Evolutionary conservation across 202 grass and related monocot genomes (phyloP).

Genomic region (Setaria viridis): DNA sequence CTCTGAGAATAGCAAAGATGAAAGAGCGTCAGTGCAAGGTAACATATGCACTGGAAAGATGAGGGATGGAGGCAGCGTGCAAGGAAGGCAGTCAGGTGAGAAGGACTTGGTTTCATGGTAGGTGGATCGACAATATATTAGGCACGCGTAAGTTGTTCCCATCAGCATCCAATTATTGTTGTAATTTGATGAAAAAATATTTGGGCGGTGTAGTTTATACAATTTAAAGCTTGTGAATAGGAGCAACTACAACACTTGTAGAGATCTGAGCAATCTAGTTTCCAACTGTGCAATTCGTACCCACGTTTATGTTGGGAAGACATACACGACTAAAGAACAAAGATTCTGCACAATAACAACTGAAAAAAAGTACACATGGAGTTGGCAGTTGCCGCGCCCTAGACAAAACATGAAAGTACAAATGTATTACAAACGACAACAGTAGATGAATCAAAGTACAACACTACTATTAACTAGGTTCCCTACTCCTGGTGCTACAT

Average conservation of each 20-base stretch:
- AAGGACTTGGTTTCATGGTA: not conserved
- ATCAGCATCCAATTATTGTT: not conserved
- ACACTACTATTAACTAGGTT: not conserved
- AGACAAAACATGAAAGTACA: not conserved
- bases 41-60: not conserved
- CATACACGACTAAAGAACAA: slow-evolving; percentile 6
- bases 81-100: not conserved
- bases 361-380: not conserved
- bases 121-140: not conserved
- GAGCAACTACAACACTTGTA: not conserved
- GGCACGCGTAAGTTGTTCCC: not conserved
- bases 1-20: too few relatives aligned
- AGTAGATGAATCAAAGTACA: not conserved
- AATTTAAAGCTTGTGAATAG: not conserved
- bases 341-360: not conserved
- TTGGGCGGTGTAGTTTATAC: not conserved
- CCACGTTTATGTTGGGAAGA: slow-evolving; percentile 16
- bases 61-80: not conserved
- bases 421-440: slow-evolving; percentile 22
- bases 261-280: not conserved
- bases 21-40: not conserved
- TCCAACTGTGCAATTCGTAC: not conserved
- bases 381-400: not conserved
- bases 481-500: not conserved
- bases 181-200: not conserved